A percentile compares a stretch with the other conserved stretches of the same genome.
Evolutionary conservation across 208 protist genomes (phyloP).

Genomic region (Trypanosoma boissoni): DNA sequence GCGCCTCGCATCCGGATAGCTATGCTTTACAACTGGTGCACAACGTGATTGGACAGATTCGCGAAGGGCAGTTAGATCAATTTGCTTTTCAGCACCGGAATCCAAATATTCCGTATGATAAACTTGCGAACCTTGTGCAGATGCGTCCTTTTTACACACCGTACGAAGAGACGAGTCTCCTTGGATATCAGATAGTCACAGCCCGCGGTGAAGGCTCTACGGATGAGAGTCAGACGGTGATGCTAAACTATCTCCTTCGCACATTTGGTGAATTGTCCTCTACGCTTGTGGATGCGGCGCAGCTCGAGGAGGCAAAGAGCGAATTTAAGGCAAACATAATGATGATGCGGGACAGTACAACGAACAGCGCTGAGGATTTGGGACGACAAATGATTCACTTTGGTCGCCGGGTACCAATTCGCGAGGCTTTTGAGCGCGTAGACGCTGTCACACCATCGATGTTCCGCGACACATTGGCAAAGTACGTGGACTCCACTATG

Average conservation of each 20-base stretch:
- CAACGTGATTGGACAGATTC: constrained; percentile 92
- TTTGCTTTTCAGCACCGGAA: constrained; percentile 75
- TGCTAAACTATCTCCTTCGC: constrained; percentile 71
- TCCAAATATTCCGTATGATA: constrained; percentile 54
- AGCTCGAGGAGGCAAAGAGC: constrained; percentile 93
- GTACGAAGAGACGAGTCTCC: constrained; percentile 87
- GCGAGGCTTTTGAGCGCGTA: constrained; percentile 92
- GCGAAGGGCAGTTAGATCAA: constrained; percentile 74
- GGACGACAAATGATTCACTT: constrained; percentile 96
- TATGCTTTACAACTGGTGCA: constrained; percentile 93
- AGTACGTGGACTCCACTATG: constrained; percentile 54
- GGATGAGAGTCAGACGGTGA: constrained; percentile 65
- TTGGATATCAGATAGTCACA: constrained; percentile 86
- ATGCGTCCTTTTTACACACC: constrained; percentile 90
- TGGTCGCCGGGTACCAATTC: constrained; percentile 78
- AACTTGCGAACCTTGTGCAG: constrained; percentile 66
- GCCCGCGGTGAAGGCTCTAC: constrained; percentile 29
- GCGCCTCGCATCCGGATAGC: constrained; percentile 88
- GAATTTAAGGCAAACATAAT: constrained; percentile 92
- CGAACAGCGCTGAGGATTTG: constrained; percentile 94
- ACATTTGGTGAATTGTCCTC: constrained; percentile 64
- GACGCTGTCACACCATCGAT: constrained; percentile 87
- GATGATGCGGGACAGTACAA: constrained; percentile 95
- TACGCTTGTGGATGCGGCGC: constrained; percentile 50
- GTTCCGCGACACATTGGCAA: constrained; percentile 68